Conservation (phyloP, 805 yeast species). For the Myxozyma monticola region DNA sequence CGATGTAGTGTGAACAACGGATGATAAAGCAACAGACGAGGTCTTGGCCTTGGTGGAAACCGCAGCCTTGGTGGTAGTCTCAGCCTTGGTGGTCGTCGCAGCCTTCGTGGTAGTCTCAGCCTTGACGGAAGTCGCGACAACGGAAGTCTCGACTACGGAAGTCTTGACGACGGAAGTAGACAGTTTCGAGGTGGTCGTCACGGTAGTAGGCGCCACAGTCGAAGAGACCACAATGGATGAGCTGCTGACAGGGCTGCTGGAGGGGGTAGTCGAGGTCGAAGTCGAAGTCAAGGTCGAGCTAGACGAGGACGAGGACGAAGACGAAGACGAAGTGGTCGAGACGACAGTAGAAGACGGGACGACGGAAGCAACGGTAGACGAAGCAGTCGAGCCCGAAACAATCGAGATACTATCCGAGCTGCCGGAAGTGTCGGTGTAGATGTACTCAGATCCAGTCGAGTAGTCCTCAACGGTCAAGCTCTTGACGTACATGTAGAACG, state of each 20-base stretch:
- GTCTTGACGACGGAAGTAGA: slow-evolving; percentile 22
- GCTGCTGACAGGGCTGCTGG: not conserved
- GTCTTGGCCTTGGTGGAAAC: too few species aligned
- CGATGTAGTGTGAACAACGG: not conserved
- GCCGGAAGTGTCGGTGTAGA: slow-evolving; percentile 46
- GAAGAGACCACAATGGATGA: slow-evolving; percentile 3
- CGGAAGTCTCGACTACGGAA: slow-evolving; percentile 17
- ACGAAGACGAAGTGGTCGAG: slow-evolving; percentile 24
- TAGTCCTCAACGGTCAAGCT: slow-evolving; percentile 59
- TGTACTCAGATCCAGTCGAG: slow-evolving; percentile 49
- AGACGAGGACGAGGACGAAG: slow-evolving; percentile 25
- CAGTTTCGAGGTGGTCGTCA: slow-evolving; percentile 20
- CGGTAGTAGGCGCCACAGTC: slow-evolving; percentile 3
- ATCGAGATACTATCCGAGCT: slow-evolving; percentile 44
- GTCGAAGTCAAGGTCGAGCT: slow-evolving; percentile 4
- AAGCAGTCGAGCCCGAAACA: slow-evolving; percentile 27
- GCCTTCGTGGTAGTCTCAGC: slow-evolving; percentile 8
- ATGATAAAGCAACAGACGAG: slow-evolving; percentile 5
- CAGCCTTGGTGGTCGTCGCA: too few species aligned
- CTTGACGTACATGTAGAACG: slow-evolving; percentile 60
- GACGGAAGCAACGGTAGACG: slow-evolving; percentile 25
- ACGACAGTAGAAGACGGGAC: slow-evolving; percentile 17
- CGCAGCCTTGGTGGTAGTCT: slow-evolving; percentile 8
- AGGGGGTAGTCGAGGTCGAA: slow-evolving; percentile 2
- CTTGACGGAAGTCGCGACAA: slow-evolving; percentile 16